A percentile compares a stretch with the other conserved stretches of the same genome.
phyloP scores from a whole-genome alignment of 208 protist genomes.

The Entamoeba moshkovskii region DNA sequence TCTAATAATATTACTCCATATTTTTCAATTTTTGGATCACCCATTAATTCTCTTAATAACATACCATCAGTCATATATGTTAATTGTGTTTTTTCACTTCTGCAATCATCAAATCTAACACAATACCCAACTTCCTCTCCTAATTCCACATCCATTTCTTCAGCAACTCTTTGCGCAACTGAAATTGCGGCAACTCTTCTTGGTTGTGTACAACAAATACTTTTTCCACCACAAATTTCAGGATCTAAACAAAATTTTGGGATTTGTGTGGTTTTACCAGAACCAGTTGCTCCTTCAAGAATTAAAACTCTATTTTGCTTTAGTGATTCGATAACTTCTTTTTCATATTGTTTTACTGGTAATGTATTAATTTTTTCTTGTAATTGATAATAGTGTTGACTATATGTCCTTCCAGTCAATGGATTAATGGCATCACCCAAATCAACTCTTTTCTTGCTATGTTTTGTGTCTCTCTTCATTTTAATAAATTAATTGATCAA shows the following conservation, averaged over 20 bases:
- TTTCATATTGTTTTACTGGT: background rate
- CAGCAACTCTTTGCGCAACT: conserved; percentile 22
- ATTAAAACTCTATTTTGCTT: background rate
- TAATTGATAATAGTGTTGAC: background rate
- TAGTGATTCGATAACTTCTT: background rate
- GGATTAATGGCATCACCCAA: background rate
- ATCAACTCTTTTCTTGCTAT: background rate
- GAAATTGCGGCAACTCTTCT: conserved; percentile 25
- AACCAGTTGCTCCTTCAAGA: background rate
- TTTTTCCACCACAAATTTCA: background rate
- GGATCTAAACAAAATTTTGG: background rate
- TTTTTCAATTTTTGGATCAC: conserved; percentile 60
- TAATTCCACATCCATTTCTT: conserved; percentile 15
- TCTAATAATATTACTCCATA: conserved; percentile 93
- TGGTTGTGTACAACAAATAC: conserved; percentile 28
- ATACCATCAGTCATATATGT: conserved; percentile 96
- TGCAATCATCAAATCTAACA: conserved; percentile 91
- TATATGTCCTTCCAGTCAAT: background rate
- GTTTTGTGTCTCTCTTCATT: background rate
- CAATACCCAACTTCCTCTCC: conserved; percentile 69
- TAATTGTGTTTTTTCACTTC: conserved; percentile 70
- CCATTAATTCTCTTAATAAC: conserved; percentile 80
- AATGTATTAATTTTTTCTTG: background rate
- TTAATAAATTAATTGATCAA: too few species aligned
- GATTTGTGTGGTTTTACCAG: conserved; percentile 12